phyloP scores from a whole-genome alignment of 768 basidiomycete genomes.

The Pleurotus eryngii region DNA sequence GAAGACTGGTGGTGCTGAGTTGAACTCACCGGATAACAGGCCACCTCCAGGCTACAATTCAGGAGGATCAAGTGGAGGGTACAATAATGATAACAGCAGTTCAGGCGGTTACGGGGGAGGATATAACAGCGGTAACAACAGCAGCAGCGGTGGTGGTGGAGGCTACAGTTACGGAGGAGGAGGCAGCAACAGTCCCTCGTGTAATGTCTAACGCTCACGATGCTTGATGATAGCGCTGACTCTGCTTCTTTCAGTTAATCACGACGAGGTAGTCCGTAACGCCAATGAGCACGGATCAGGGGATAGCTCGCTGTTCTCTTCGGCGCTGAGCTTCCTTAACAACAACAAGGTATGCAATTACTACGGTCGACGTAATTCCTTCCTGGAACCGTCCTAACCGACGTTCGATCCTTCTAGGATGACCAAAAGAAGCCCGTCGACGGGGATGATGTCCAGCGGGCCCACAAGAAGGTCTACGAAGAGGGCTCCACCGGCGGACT shows the following conservation, averaged over 20 bases:
- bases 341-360: constrained; percentile 43
- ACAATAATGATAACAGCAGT: too few species aligned
- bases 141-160: neutral
- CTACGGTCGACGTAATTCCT: neutral
- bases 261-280: constrained; percentile 54
- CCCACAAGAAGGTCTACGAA: constrained; percentile 63
- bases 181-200: constrained; percentile 11
- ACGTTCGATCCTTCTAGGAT: constrained; percentile 28
- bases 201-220: neutral
- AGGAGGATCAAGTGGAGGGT: neutral
- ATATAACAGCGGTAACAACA: neutral
- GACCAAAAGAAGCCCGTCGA: constrained; percentile 60
- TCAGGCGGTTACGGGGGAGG: neutral
- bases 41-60: constrained; percentile 19
- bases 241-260: constrained; percentile 44
- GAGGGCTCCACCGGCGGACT: constrained; percentile 48
- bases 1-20: constrained; percentile 65
- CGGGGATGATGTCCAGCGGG: constrained; percentile 57
- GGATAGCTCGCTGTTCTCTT: constrained; percentile 52
- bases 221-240: too few species aligned
- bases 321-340: constrained; percentile 50
- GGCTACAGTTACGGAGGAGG: constrained; percentile 19
- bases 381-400: neutral
- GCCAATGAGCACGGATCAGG: constrained; percentile 58
- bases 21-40: constrained; percentile 53